A percentile compares a stretch with the other conserved stretches of the same genome.
phyloP scores from a whole-genome alignment of 257 asterid genomes.

The Penstemon newberryi region DNA sequence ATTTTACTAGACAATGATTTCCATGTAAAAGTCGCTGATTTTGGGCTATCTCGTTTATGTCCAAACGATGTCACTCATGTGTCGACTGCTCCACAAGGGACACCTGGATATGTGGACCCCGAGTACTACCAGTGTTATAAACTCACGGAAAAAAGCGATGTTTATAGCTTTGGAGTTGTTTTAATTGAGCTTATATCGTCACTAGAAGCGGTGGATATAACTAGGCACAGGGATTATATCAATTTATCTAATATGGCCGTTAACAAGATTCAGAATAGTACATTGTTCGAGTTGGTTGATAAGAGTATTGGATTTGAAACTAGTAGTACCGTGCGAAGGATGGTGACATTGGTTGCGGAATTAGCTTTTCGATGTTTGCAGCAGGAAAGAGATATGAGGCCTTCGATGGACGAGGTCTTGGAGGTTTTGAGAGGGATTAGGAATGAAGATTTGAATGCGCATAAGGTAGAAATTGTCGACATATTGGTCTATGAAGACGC shows the following conservation, averaged over 20 bases:
- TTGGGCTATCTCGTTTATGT: conserved; percentile 51
- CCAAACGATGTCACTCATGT: conserved; percentile 50
- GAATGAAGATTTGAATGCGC: conserved; percentile 16
- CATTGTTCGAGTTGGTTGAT: conserved; percentile 25
- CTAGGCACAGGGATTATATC: conserved; percentile 29
- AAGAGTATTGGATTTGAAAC: conserved; percentile 24
- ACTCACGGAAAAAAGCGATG: conserved; percentile 53
- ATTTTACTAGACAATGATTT: conserved; percentile 35
- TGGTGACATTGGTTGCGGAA: conserved; percentile 23
- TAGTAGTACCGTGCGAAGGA: conserved; percentile 14
- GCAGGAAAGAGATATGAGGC: conserved; percentile 27
- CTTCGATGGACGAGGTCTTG: conserved; percentile 32
- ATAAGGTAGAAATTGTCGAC: conserved; percentile 15
- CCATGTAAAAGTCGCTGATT: conserved; percentile 56
- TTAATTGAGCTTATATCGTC: conserved; percentile 32
- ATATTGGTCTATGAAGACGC: conserved; percentile 18
- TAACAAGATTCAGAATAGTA: conserved; percentile 22
- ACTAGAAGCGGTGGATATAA: conserved; percentile 27
- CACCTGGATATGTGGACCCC: conserved; percentile 61
- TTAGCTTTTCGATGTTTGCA: conserved; percentile 35
- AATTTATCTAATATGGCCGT: conserved; percentile 28
- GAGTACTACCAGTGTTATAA: conserved; percentile 55
- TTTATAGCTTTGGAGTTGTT: conserved; percentile 47
- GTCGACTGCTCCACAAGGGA: conserved; percentile 67
- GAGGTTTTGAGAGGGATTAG: conserved; percentile 23